Evolutionary conservation across 2,329 filamentous ascomycete species (phyloP).

Genomic region (Pyrenochaeta sp.): DNA sequence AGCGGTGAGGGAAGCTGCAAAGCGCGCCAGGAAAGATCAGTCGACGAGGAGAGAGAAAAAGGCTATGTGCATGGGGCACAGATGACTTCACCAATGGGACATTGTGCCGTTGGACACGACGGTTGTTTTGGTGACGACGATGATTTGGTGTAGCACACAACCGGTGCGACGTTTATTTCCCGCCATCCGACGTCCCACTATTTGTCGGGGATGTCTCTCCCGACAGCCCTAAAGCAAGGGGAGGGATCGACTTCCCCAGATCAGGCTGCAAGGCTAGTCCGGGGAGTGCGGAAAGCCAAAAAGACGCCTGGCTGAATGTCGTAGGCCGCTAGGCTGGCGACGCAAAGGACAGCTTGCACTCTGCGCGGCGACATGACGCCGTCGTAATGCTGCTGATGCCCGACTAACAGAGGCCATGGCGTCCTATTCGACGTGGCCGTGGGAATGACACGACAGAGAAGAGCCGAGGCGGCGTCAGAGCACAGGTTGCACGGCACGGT

Average conservation of each 20-base stretch:
- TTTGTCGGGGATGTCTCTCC: constrained; percentile 22
- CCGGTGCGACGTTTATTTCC: constrained; percentile 4
- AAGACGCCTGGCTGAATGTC: constrained; percentile 8
- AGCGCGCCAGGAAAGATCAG: too few species aligned
- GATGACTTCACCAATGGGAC: constrained; percentile 4
- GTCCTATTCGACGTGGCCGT: constrained; percentile 34
- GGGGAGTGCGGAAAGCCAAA: constrained; percentile 28
- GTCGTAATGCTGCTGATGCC: constrained; percentile 14
- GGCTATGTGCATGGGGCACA: too few species aligned
- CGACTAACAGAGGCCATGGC: constrained; percentile 22
- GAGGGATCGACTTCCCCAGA: constrained; percentile 32
- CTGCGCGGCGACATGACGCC: constrained; percentile 11
- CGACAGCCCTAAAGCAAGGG: constrained; percentile 22
- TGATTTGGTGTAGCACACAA: constrained; percentile 3
- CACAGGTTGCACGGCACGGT: constrained; percentile 2
- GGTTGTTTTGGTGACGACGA: background rate
- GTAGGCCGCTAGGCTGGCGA: constrained; percentile 5
- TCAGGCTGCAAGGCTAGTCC: constrained; percentile 18
- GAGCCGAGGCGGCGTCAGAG: background rate
- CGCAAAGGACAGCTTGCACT: constrained; percentile 19
- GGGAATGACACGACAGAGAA: constrained; percentile 20
- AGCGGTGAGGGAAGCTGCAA: too few species aligned
- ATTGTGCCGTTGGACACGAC: constrained; percentile 6
- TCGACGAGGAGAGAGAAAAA: too few species aligned
- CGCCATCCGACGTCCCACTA: constrained; percentile 11